Conservation (phyloP, 176 grass and related monocot genomes). For the Rhynchospora breviuscula region DNA sequence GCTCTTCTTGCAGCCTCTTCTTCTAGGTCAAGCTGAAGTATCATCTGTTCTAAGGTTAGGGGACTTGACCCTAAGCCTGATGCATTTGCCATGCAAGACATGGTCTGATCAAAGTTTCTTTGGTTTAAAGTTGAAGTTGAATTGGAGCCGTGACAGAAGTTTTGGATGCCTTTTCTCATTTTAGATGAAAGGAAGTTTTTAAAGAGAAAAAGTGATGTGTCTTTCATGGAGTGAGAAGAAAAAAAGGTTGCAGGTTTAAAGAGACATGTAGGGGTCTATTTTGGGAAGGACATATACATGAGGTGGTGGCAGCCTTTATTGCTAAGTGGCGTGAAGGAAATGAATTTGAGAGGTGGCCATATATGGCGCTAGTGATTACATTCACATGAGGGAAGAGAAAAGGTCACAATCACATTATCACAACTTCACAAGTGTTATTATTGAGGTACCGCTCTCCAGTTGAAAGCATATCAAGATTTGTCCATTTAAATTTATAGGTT, state of each 20-base stretch:
- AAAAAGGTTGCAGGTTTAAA: slow-evolving; percentile 16
- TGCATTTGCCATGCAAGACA: slow-evolving; percentile 48
- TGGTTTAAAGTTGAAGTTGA: slow-evolving; percentile 59
- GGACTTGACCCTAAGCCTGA: slow-evolving; percentile 17
- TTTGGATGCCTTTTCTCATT: slow-evolving; percentile 53
- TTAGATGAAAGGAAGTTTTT: slow-evolving; percentile 24
- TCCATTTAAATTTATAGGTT: not conserved
- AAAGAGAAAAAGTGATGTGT: slow-evolving; percentile 36
- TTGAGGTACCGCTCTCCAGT: not conserved
- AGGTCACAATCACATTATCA: not conserved
- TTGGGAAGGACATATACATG: slow-evolving; percentile 4
- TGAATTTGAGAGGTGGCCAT: slow-evolving; percentile 37
- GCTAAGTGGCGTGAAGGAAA: slow-evolving; percentile 40
- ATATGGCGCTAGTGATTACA: slow-evolving; percentile 18
- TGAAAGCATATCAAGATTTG: not conserved
- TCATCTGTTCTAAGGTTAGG: slow-evolving; percentile 85
- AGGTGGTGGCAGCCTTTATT: slow-evolving; percentile 23
- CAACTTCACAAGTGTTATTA: slow-evolving; percentile 25
- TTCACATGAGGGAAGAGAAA: slow-evolving; percentile 45
- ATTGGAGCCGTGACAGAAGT: slow-evolving; percentile 59
- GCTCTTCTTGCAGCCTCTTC: slow-evolving; percentile 54
- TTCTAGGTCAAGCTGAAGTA: slow-evolving; percentile 85
- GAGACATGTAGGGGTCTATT: slow-evolving; percentile 13
- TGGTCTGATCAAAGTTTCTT: slow-evolving; percentile 26
- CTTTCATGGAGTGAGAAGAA: slow-evolving; percentile 26